These are phyloP conservation scores for Carex parvula DNA, from an alignment of 176 grass and related monocot genomes.

Conservation along the genomic window DNA sequence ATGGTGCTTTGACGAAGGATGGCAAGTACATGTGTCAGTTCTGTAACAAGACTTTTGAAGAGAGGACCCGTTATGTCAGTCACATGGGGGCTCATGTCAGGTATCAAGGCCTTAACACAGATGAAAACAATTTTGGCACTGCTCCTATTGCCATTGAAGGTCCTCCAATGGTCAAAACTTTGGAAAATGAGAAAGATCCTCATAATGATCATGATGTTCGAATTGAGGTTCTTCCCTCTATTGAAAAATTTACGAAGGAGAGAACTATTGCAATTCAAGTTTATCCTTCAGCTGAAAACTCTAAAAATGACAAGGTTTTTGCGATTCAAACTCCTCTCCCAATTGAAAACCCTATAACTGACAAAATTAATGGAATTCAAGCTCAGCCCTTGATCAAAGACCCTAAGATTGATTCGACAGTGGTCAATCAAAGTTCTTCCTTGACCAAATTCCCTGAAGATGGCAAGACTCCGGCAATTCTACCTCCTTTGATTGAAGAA, in stretches of 20 bases:
- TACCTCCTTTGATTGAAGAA: slow-evolving; percentile 7
- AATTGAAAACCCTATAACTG: neutral
- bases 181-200: slow-evolving; percentile 24
- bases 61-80: slow-evolving; percentile 58
- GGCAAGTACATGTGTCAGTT: slow-evolving; percentile 77
- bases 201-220: neutral
- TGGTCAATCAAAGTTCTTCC: neutral
- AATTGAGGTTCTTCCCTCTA: slow-evolving; percentile 17
- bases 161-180: slow-evolving; percentile 26
- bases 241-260: neutral
- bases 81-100: slow-evolving; percentile 78
- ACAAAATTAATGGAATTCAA: slow-evolving; percentile 1
- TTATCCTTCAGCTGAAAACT: slow-evolving; percentile 6
- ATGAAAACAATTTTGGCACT: slow-evolving; percentile 36
- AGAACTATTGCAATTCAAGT: neutral
- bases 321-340: slow-evolving; percentile 16
- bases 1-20: slow-evolving; percentile 49
- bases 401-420: slow-evolving; percentile 1
- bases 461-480: neutral
- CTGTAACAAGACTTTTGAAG: slow-evolving; percentile 62
- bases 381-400: neutral
- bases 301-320: neutral
- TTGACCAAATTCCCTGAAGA: slow-evolving; percentile 5
- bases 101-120: slow-evolving; percentile 52
- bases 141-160: slow-evolving; percentile 26